These are phyloP conservation scores for Thielaviopsis ethacetica DNA, from an alignment of 2,329 filamentous ascomycete genomes.

Conservation along the genomic window DNA sequence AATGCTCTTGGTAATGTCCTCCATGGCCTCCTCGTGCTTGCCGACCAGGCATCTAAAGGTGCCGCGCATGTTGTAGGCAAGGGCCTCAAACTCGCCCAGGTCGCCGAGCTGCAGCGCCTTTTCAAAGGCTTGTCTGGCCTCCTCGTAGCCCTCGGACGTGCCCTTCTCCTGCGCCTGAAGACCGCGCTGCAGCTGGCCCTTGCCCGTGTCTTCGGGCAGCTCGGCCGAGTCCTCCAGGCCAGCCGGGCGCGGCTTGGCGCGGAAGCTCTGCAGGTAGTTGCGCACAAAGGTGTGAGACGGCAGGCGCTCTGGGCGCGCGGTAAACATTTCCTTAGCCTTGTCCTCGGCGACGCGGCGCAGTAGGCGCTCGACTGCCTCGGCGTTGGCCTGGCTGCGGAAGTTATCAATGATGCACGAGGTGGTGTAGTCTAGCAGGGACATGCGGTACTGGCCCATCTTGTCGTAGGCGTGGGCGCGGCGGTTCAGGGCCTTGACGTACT, in stretches of 20 bases:
- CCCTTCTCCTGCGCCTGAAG: conserved; percentile 67
- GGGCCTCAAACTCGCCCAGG: conserved; percentile 67
- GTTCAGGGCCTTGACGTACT: conserved; percentile 97
- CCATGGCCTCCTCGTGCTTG: conserved; percentile 66
- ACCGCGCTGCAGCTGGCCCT: conserved; percentile 73
- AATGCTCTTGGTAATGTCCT: conserved; percentile 82
- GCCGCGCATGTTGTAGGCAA: conserved; percentile 91
- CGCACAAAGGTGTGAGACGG: conserved; percentile 93
- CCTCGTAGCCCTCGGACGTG: conserved; percentile 81
- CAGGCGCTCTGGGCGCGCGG: conserved; percentile 70
- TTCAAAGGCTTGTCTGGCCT: conserved; percentile 73
- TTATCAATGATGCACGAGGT: conserved; percentile 98
- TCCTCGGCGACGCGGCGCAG: conserved; percentile 94
- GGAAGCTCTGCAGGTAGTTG: conserved; percentile 98
- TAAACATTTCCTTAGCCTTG: conserved; percentile 80
- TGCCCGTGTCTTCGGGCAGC: conserved; percentile 59
- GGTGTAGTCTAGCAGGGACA: conserved; percentile 92
- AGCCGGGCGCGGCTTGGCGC: conserved; percentile 58
- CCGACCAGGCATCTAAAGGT: conserved; percentile 90
- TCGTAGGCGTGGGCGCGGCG: conserved; percentile 93
- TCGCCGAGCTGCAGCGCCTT: conserved; percentile 70
- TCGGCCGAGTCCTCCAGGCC: conserved; percentile 74
- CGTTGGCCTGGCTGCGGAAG: conserved; percentile 82
- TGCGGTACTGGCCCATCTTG: conserved; percentile 76
- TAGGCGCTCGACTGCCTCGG: conserved; percentile 77